Evolutionary conservation across 2,329 filamentous ascomycete species (phyloP), one percentile per base, ranked within the genome.

Genomic region (Aspergillus novofumigatus): DNA sequence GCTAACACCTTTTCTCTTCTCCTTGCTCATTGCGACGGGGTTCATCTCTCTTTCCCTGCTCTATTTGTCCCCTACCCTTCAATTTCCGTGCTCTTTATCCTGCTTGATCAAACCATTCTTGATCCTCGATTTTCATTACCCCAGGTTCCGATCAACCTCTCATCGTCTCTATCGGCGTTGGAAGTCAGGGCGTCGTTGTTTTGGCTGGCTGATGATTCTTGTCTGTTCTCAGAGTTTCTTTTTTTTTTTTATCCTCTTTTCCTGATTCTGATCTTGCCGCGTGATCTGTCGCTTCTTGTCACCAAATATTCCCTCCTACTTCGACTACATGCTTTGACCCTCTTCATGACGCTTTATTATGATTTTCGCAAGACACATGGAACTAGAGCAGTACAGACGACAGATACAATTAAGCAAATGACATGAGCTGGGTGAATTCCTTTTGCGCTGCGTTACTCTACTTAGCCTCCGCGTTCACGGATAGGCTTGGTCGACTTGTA

Each of bases 121-220:
- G 44, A 47, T 14, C 58, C 47, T 55, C 57, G 53, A 59, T 62
- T 59, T 62, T 58, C 59, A 57, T 57, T 60, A 59, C 59, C 62
- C 21, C 44, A 25, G 44, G 44, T 65, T 68, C 64, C 58, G 62
- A 47, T 47, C 44, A 64, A 62, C 60, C 60, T 66, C 64, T 65
- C 67, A 67, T 69, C 69, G 68, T 72, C 67, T 69, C 59, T 65
- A 63, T 67, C 63, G 70, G 71, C 69, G 71, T 73, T 73, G 70
- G 71, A 70, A 65, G 69, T 72, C 69, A 68, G 67, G 71, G 69
- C 69, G 68, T 71, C 69, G 64, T 69, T 69, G 62, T 72, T 70
- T 72, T 69, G 68, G 68, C 66, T 68, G 67, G 66, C 62, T 66
- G 62, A 66, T 65, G 62, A 62, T 69, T 53, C 59, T 62, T 54